phyloP scores from a whole-genome alignment of 306 rosid genomes.

The Cicer yamashitae region DNA sequence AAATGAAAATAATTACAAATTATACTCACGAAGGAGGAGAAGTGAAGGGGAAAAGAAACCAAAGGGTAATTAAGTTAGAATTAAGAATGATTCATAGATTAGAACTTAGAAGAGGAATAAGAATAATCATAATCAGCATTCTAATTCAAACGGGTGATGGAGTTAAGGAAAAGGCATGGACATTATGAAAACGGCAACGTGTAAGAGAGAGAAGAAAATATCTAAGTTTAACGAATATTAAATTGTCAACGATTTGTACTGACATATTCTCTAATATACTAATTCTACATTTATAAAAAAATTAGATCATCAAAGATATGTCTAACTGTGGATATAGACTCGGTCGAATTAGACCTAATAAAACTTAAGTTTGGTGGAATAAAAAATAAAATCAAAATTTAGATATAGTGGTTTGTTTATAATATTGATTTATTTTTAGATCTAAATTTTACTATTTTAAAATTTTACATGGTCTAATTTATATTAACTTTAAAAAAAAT shows the following conservation, averaged over 20 bases:
- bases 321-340: no score
- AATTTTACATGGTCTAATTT: no score
- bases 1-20: neutral
- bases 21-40: conserved; percentile 17
- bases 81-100: neutral
- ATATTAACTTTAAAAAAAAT: no score
- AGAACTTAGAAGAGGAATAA: neutral
- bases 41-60: neutral
- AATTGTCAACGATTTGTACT: neutral
- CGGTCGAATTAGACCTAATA: no score
- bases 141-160: neutral
- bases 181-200: conserved; percentile 27
- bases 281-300: no score
- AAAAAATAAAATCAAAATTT: no score
- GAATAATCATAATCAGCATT: neutral
- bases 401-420: no score
- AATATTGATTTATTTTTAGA: no score
- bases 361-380: no score
- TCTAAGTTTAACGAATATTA: conserved; percentile 33
- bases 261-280: no score
- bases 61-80: neutral
- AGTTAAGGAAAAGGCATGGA: neutral
- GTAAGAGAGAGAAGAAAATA: conserved; percentile 59
- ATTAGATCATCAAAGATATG: no score
- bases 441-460: no score